Evolutionary conservation across 2,329 filamentous ascomycete genomes (phyloP), one percentile per base, ranked within the genome.

Genomic region (Epichloe festucae): DNA sequence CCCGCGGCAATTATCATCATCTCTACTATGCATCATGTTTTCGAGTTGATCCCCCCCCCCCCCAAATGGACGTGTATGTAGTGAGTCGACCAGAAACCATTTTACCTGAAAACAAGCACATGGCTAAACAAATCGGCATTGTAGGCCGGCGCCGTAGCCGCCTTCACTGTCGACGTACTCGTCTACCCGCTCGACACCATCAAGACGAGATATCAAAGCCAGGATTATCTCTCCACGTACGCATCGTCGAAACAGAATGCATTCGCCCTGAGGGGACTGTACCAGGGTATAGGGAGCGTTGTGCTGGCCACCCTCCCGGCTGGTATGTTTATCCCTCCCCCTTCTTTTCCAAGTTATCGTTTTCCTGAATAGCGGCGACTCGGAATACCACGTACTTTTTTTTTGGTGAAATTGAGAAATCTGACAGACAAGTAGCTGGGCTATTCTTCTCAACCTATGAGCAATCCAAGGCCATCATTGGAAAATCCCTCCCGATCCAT

Each of bases 381-480:
- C 27, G 27, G 27, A 11, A 11, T 31, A 4, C 27, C 27, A 11
- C 3, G 8, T 31, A 31, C 27, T 10, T 10, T 31, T 4, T 31
- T 31, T 31, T 31, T 31, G 8, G 8, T 4, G 7, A 1, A 31
- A 4, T 31, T 11, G 8, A 31, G 3, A 31, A 31, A 31, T 31
- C 31, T 31, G 31, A 31, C 31, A 31, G 3, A 35, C 17, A 11
- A 7, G 7, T 21, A 85, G 86, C 89, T 49, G 89, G 88, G 54
- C 76, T 88, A 11, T 95, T 95, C 72, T 95, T 95, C 68, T 89
- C 86, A 2, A 90, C 87, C 1, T 95, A 95, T 66, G 89, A 95
- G 69, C 81, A 76, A 45, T 74, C 82, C 19, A 95, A 94, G 67
- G 69, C 72, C 3, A 66, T 78, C 3, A 73, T 94, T 2, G 73